Base-by-base conservation (phyloP, 768 basidiomycete genomes). In the Lentinus brumalis region DNA sequence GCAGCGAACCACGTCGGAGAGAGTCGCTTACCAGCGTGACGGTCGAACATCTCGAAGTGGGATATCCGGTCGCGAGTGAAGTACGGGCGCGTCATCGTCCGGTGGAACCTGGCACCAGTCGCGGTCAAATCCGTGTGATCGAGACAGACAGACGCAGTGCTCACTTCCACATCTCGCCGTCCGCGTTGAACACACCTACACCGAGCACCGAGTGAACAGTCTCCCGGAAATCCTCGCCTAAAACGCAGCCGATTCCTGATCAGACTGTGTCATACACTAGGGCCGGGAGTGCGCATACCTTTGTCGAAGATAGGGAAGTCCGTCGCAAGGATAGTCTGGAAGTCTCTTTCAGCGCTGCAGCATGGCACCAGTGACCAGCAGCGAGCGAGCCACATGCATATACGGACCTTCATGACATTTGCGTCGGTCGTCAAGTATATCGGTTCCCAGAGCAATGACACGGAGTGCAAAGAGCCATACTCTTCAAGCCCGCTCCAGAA, bases 181-280 rank as follows among this genome's bases (percentile, higher is more conserved):
- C 81, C 2, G 81, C 78, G 61, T 83, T 85, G 70, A 86, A 86
- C 6, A 86, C 78, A 6, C 86, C 85, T 0, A 74, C 78, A 15
- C 84, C 84, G 15, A 84, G 66, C 14, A 83, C 70, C 11, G 67
- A 64, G 30, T 69, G 46, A 16, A 75, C 70, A 15, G 70, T 67
- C 44, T 67, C 60, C 42, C 66, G 67, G 56, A 80, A 77, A 15
- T 63, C 66, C 15, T 63, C 66, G 1, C 78, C 78, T 80, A 57
- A 7, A 26, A 38, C 0, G 55, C 40, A 31, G 18, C 29, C n/a
- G 10, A 44, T 41, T 21, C 42, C 15, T 26, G 21, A 60, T 26
- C 14, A 30, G 14, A 4, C 4, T 8, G 10, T 7, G 21, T 3
- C 5, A 18, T 26, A 26, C 8, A 35, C 11, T 35, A 26, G 3